These are phyloP conservation scores for Celoporthe dispersa DNA, from an alignment of 2,329 filamentous ascomycete species.

Conservation along the genomic window DNA sequence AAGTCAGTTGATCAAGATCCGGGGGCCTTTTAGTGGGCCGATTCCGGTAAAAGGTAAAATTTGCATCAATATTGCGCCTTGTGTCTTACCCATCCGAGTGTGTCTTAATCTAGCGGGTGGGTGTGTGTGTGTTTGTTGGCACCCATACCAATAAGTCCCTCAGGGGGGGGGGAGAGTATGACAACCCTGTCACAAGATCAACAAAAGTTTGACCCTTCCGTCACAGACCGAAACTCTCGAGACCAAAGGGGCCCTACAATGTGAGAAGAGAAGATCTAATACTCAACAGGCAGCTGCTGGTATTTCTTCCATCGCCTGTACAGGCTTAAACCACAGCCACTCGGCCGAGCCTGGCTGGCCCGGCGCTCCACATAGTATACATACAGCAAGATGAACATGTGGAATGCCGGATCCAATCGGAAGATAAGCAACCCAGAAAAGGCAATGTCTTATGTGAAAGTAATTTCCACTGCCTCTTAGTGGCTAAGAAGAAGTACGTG, in stretches of 20 bases:
- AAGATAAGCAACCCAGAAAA: background rate
- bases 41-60: constrained; percentile 1
- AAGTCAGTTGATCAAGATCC: background rate
- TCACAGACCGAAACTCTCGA: background rate
- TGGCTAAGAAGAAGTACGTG: background rate
- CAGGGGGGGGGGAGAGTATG: too few relatives aligned
- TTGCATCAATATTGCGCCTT: constrained; percentile 11
- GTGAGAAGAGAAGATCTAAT: too few relatives aligned
- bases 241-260: too few relatives aligned
- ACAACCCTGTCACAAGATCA: too few relatives aligned
- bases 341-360: background rate
- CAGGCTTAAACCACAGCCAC: background rate
- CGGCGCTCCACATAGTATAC: background rate
- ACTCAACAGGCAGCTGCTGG: too few relatives aligned
- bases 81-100: background rate
- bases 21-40: background rate
- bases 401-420: background rate
- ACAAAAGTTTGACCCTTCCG: too few relatives aligned
- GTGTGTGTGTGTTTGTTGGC: background rate
- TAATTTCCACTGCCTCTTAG: constrained; percentile 8
- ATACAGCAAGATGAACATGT: background rate
- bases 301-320: background rate
- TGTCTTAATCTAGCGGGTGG: constrained; percentile 2
- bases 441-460: constrained; percentile 10
- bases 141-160: background rate